phyloP scores from a whole-genome alignment of 169 alveolate species.

The Condylostoma magnum region DNA sequence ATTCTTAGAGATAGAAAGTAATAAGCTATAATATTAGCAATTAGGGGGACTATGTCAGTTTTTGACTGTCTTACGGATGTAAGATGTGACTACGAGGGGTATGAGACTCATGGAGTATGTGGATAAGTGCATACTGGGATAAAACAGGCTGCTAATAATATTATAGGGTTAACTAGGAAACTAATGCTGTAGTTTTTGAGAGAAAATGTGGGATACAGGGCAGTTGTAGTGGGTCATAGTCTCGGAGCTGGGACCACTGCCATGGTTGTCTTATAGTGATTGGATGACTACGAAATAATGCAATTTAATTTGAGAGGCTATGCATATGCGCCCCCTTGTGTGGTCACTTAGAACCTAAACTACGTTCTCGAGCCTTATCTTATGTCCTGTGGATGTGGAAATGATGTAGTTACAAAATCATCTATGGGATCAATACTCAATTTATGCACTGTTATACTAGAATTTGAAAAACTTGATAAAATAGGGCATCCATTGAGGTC shows the following conservation, averaged over 20 bases:
- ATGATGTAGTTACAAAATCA: background rate
- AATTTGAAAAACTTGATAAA: background rate
- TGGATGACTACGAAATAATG: background rate
- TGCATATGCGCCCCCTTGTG: background rate
- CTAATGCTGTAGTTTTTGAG: background rate
- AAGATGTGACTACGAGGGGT: background rate
- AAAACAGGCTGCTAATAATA: background rate
- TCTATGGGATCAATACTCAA: background rate
- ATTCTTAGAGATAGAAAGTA: background rate
- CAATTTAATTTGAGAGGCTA: background rate
- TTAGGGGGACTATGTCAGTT: background rate
- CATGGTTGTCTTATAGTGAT: background rate
- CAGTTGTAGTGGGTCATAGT: constrained; percentile 1
- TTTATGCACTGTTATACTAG: background rate
- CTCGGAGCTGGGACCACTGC: background rate
- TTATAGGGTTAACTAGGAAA: background rate
- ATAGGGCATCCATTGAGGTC: no score
- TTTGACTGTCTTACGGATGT: background rate
- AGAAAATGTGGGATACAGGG: background rate
- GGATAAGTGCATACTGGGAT: constrained; percentile 9
- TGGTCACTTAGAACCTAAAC: background rate
- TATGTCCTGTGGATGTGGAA: background rate
- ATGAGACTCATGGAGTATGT: background rate
- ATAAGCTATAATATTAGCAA: background rate
- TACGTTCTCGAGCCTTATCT: background rate